These are phyloP conservation scores for Mycena leptocephala DNA, from an alignment of 768 basidiomycete genomes.

Conservation along the genomic window DNA sequence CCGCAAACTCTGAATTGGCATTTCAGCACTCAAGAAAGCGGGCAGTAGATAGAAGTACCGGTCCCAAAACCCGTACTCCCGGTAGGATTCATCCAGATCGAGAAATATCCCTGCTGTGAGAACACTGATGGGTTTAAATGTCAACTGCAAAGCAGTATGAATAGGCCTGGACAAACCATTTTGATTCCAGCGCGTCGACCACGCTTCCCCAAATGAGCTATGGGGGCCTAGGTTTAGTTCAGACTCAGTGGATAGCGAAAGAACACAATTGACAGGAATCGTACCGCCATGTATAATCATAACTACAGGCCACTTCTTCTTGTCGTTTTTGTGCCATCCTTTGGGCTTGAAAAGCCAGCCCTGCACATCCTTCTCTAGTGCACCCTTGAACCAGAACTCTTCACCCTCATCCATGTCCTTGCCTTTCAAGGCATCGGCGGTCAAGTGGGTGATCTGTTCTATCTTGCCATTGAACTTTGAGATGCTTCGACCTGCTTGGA, in stretches of 20 bases:
- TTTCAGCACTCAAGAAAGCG: no score
- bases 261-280: no score
- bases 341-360: constrained; percentile 90
- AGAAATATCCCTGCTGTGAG: constrained; percentile 91
- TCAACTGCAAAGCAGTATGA: not conserved
- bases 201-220: no score
- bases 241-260: not conserved
- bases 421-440: constrained; percentile 66
- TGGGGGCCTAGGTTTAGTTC: no score
- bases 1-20: constrained; percentile 80
- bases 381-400: constrained; percentile 93
- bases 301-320: constrained; percentile 85
- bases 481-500: constrained; percentile 50
- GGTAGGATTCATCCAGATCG: constrained; percentile 92
- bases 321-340: constrained; percentile 76
- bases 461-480: constrained; percentile 54
- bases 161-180: constrained; percentile 64
- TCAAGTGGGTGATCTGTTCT: constrained; percentile 77
- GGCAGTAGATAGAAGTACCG: not conserved
- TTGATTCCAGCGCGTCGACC: constrained; percentile 92
- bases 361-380: constrained; percentile 83
- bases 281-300: constrained; percentile 91
- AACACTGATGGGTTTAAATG: constrained; percentile 66
- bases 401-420: constrained; percentile 78
- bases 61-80: constrained; percentile 92